phyloP scores from a whole-genome alignment of 805 yeast species.

The Cyberlindnera mrakii region DNA sequence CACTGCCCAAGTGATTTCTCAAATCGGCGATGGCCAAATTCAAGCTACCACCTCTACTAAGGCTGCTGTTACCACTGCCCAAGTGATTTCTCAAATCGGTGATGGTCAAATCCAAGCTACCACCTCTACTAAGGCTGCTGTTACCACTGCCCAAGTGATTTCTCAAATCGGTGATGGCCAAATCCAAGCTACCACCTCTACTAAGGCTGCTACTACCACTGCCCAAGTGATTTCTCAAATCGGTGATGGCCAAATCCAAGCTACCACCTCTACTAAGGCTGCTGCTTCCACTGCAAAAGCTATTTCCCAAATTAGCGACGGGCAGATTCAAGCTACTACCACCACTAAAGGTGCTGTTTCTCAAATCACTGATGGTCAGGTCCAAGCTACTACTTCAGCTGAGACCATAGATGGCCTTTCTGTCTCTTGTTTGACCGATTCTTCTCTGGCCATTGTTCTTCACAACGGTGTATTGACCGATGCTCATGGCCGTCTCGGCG shows the following conservation, averaged over 20 bases:
- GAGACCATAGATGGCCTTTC: constrained; percentile 19
- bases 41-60: constrained; percentile 13
- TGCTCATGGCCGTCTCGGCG: constrained; percentile 60
- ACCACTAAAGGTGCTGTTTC: constrained; percentile 28
- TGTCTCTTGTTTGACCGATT: constrained; percentile 39
- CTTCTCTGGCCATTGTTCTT: constrained; percentile 52
- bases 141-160: constrained; percentile 28
- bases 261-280: constrained; percentile 22
- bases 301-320: constrained; percentile 50
- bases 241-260: constrained; percentile 20
- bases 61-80: constrained; percentile 4
- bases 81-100: constrained; percentile 12
- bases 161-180: constrained; percentile 44
- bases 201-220: constrained; percentile 2
- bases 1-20: constrained; percentile 30
- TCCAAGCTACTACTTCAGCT: constrained; percentile 19
- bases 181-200: constrained; percentile 23
- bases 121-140: constrained; percentile 21
- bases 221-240: constrained; percentile 19
- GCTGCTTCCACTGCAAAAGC: constrained; percentile 24
- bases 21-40: constrained; percentile 43
- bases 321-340: constrained; percentile 43
- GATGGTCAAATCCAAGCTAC: constrained; percentile 59
- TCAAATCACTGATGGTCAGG: constrained; percentile 19
- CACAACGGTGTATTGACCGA: constrained; percentile 48